phyloP scores from a whole-genome alignment of 2,329 filamentous ascomycete genomes.

The Mariannaea sp. region DNA sequence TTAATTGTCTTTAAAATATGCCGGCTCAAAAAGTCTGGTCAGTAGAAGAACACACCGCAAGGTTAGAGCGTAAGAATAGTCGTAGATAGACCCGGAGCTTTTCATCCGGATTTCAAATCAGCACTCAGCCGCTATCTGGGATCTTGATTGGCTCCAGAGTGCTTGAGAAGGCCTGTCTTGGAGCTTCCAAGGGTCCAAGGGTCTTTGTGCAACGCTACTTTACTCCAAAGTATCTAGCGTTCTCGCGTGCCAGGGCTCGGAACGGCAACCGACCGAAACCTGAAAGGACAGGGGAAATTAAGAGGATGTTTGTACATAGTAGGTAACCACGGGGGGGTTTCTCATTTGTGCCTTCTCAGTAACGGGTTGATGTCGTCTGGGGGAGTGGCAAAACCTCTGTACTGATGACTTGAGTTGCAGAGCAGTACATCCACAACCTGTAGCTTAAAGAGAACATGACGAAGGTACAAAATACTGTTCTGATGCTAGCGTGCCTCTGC shows the following conservation, averaged over 20 bases:
- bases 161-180: slow-evolving; percentile 21
- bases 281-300: background rate
- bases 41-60: background rate
- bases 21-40: slow-evolving; percentile 3
- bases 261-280: slow-evolving; percentile 17
- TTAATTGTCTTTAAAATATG: slow-evolving; percentile 6
- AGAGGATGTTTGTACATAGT: too few relatives aligned
- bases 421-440: too few relatives aligned
- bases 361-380: too few relatives aligned
- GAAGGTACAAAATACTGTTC: too few relatives aligned
- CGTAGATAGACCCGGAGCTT: slow-evolving; percentile 31
- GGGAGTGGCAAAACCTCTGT: too few relatives aligned
- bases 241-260: slow-evolving; percentile 23
- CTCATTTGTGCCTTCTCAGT: too few relatives aligned
- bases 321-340: background rate
- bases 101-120: slow-evolving; percentile 24
- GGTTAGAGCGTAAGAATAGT: slow-evolving; percentile 16
- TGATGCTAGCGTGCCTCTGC: slow-evolving; percentile 14
- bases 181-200: slow-evolving; percentile 30
- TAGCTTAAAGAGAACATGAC: too few relatives aligned
- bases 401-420: too few relatives aligned
- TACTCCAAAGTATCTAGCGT: slow-evolving; percentile 22
- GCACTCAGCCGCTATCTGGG: slow-evolving; percentile 1
- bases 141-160: slow-evolving; percentile 26
- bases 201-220: slow-evolving; percentile 27